phyloP scores from a whole-genome alignment of 305 asterid genomes.

The Rubia occidens region DNA sequence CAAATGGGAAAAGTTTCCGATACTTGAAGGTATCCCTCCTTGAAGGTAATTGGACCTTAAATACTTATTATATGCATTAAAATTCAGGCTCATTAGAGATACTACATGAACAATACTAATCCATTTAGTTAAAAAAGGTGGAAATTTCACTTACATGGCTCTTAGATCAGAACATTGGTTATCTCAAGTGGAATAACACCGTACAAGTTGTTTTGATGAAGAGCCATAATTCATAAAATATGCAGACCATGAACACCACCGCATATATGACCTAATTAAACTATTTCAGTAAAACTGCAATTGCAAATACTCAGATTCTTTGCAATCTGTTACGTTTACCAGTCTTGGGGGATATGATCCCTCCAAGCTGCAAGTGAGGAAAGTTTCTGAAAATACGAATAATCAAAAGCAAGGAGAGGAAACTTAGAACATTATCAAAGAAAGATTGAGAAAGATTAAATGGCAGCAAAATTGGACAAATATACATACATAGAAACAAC shows the following conservation, averaged over 20 bases:
- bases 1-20: constrained; percentile 69
- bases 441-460: background rate
- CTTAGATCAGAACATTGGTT: constrained; percentile 64
- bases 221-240: constrained; percentile 47
- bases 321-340: constrained; percentile 62
- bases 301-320: constrained; percentile 52
- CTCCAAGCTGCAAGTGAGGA: constrained; percentile 84
- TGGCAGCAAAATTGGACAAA: background rate
- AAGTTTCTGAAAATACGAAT: constrained; percentile 43
- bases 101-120: background rate
- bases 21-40: constrained; percentile 79
- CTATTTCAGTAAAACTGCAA: background rate
- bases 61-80: constrained; percentile 32
- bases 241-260: constrained; percentile 8
- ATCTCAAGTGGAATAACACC: constrained; percentile 72
- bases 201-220: constrained; percentile 83
- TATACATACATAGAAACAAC: constrained; percentile 65
- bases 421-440: background rate
- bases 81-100: constrained; percentile 3
- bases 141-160: constrained; percentile 61
- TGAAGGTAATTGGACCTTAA: constrained; percentile 74
- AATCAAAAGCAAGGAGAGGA: background rate
- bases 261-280: background rate
- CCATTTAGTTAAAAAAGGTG: background rate
- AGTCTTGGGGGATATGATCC: constrained; percentile 69